Conservation (phyloP, 306 rosid genomes). For the Heteromeles arbutifolia region DNA sequence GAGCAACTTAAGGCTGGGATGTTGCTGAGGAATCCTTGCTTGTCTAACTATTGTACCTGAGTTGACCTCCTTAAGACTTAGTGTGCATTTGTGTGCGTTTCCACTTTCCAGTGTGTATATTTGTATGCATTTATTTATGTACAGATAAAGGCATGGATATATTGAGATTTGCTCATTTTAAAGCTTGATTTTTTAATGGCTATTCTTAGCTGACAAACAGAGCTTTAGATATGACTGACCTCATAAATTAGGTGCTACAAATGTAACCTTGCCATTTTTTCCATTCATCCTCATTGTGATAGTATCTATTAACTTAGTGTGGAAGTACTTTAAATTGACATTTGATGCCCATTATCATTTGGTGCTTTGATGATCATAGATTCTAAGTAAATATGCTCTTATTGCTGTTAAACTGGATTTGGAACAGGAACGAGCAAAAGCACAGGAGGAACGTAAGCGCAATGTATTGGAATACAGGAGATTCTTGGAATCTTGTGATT, state of each 20-base stretch:
- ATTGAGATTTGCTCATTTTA: not conserved
- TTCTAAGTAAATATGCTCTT: constrained; percentile 12
- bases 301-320: not conserved
- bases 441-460: constrained; percentile 60
- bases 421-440: constrained; percentile 70
- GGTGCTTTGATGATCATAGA: not conserved
- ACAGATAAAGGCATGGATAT: not conserved
- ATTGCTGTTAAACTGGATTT: constrained; percentile 15
- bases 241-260: not conserved
- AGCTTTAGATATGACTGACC: not conserved
- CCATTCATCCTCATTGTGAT: not conserved
- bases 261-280: not conserved
- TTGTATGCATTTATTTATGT: too few species aligned
- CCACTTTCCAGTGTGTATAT: not conserved
- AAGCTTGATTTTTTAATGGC: not conserved
- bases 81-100: not conserved
- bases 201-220: not conserved
- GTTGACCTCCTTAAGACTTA: not conserved
- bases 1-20: not conserved
- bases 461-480: constrained; percentile 56
- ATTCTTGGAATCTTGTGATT: constrained; percentile 87
- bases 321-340: not conserved
- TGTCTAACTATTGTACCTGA: not conserved
- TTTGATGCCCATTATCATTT: not conserved
- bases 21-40: not conserved